Evolutionary conservation across 2,329 filamentous ascomycete species (phyloP).

Genomic region (Polychaeton citri): DNA sequence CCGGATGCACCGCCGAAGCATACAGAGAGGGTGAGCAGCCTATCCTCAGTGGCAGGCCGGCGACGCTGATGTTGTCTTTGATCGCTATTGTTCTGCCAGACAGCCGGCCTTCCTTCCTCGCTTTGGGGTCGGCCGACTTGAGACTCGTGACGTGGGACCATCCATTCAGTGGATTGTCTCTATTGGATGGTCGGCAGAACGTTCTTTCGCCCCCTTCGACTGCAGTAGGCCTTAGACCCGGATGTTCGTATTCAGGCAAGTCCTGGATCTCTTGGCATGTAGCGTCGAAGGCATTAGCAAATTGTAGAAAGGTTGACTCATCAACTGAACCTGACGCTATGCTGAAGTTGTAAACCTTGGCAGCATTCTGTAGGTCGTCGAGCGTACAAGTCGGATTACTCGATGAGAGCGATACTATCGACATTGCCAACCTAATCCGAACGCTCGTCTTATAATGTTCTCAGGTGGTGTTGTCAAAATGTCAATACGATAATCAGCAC

Average conservation of each 20-base stretch:
- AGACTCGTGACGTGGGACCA: constrained; percentile 27
- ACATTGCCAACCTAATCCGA: too few species aligned
- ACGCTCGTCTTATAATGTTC: too few species aligned
- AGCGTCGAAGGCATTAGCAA: constrained; percentile 18
- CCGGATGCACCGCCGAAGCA: constrained; percentile 23
- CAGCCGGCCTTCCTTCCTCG: constrained; percentile 10
- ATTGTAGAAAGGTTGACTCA: constrained; percentile 13
- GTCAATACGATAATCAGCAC: too few species aligned
- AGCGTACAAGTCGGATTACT: constrained; percentile 14
- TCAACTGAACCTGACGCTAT: constrained; percentile 10
- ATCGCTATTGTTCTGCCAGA: constrained; percentile 24
- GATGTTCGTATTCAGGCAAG: constrained; percentile 25
- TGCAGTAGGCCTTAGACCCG: constrained; percentile 17
- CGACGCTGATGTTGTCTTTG: constrained; percentile 37
- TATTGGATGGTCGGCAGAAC: constrained; percentile 12
- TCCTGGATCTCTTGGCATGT: constrained; percentile 15
- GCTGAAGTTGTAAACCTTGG: constrained; percentile 11
- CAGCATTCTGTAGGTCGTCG: constrained; percentile 12
- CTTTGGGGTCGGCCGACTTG: constrained; percentile 12
- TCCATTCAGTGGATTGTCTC: constrained; percentile 29
- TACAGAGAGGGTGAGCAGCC: constrained; percentile 28
- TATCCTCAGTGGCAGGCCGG: constrained; percentile 30
- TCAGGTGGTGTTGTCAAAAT: too few species aligned
- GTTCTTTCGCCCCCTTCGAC: constrained; percentile 12
- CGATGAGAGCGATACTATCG: constrained; percentile 15